Percentiles rank a stretch among this genome's conserved stretches.
phyloP scores from a whole-genome alignment of 2,329 filamentous ascomycete genomes.

The Microdochium nivale region DNA sequence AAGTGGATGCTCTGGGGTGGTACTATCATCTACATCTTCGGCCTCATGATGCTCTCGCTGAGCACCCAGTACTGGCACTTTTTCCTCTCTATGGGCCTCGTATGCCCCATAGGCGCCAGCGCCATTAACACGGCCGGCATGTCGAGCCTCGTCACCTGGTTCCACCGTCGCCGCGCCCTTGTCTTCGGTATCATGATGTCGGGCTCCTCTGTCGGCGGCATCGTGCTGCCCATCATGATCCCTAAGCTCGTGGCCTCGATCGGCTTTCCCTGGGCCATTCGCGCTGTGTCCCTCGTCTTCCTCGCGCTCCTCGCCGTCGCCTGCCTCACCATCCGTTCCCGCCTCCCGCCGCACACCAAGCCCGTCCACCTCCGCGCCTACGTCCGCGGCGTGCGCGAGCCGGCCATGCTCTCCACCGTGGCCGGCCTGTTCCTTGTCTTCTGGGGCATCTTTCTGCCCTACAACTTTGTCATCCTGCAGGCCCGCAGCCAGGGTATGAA shows the following conservation, averaged over 20 bases:
- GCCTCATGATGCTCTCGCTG: constrained; percentile 32
- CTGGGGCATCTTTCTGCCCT: not conserved
- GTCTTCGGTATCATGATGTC: constrained; percentile 24
- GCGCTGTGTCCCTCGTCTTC: constrained; percentile 3
- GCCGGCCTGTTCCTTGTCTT: constrained; percentile 20
- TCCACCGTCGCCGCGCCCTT: constrained; percentile 15
- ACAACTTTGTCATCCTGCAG: not conserved
- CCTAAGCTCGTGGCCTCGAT: constrained; percentile 10
- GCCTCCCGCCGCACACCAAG: constrained; percentile 2
- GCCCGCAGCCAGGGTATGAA: not conserved
- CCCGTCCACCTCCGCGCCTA: constrained; percentile 12
- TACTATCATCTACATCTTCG: constrained; percentile 31
- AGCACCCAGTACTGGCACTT: constrained; percentile 33
- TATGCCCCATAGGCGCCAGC: constrained; percentile 34
- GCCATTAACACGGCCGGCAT: constrained; percentile 27
- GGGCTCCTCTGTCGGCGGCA: constrained; percentile 21
- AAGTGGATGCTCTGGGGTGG: constrained; percentile 29
- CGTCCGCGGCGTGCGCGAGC: constrained; percentile 24
- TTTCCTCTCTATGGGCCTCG: constrained; percentile 34
- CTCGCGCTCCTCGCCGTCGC: constrained; percentile 20
- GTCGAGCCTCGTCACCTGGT: constrained; percentile 23
- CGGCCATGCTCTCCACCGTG: constrained; percentile 25
- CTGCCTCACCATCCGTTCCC: constrained; percentile 13
- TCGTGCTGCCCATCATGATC: constrained; percentile 23
- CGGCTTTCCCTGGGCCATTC: constrained; percentile 17